Base-by-base conservation (phyloP, 768 basidiomycete genomes). In the Piloderma croceum region DNA sequence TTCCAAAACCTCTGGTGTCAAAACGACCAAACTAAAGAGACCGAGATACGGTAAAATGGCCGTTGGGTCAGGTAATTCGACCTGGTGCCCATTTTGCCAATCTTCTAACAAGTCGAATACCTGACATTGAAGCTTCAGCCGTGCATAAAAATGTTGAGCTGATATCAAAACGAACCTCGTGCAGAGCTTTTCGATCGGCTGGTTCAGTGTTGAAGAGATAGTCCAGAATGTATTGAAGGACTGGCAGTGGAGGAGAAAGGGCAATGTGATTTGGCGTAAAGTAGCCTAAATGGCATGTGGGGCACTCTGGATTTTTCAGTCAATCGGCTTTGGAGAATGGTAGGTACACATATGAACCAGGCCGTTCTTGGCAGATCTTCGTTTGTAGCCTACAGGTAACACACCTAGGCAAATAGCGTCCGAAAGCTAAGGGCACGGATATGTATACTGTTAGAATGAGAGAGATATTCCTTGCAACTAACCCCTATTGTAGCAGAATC, bases 181-280 rank as follows among this genome's bases (percentile, higher is more conserved):
- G 46, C 42, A 47, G 27, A 19, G 46, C 24, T 31, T 18, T 35
- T 34, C n/a, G 42, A 19, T 39, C 24, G 24, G 17, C 37, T 15
- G 12, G 18, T 12, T 31, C 15, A 36, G 23, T 43, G 17, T 43
- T 31, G n/a, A n/a, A n/a, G n/a, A 47, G 18, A 22, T 47, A 47
- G 22, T 43, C 20, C 27, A 12, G 24, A 27, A 43, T 34, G 38
- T 47, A 47, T 10, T 23, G 10, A 13, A 47, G 42, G 7, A 46
- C 41, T 13, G 45, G 41, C 27, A 42, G 23, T n/a, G 45, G 31
- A 17, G 41, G 45, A 20, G 41, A 46, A 27, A 46, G 41, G 24
- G 45, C 45, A 25, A 46, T 42, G 37, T 34, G 36, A 18, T 39
- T 27, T 10, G 45, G 45, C 15, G 41, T 42, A 42, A 42, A 46